Evolutionary conservation across 768 basidiomycete genomes (phyloP), one percentile per base, ranked within the genome.

Genomic region (Termitomyces sp.): DNA sequence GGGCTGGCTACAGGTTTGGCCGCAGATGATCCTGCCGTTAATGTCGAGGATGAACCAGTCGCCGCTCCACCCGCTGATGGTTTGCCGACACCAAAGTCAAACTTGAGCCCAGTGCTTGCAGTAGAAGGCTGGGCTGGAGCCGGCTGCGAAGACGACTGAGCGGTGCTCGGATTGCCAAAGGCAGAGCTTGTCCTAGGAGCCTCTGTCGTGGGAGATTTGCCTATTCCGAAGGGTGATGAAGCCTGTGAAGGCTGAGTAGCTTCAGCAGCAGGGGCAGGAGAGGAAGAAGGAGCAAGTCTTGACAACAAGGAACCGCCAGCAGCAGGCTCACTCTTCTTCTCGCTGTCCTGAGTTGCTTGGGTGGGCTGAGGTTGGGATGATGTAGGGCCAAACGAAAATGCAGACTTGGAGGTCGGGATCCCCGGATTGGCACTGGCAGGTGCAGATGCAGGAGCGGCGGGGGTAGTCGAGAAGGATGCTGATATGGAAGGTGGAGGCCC

Each of bases 21-120:
- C 4, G 63, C 61, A 14, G 66, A 53, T n/a, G 39, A 20, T 20
- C 52, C 62, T 46, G 64, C 62, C 16, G 56, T 65, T 52, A 67
- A 56, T 12, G 66, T 62, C 18, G 65, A 64, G 3, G 66, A 59
- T 20, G 67, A 42, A 3, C 65, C 9, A 4, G 61, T 18, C 37
- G 62, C 34, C 18, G 64, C 18, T 52, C 58, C 37, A 18, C 55
- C 36, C 55, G 62, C 36, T 52, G 58, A 32, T 42, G 59, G 59
- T 45, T 62, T 63, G 12, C 46, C 58, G 47, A 71, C 57, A n/a
- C 72, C 74, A 60, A 81, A 75, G 61, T 60, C 73, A 61, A 79
- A 80, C 58, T 75, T 77, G 6, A 70, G 65, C 26, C 65, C 53
- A 7, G 72, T 57, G 45, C 67, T 71, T 55, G 70, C 68, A 30